Evolutionary conservation across 2,329 filamentous ascomycete genomes (phyloP), one percentile per base, ranked within the genome.

Genomic region (Scleromitrula shiraiana): DNA sequence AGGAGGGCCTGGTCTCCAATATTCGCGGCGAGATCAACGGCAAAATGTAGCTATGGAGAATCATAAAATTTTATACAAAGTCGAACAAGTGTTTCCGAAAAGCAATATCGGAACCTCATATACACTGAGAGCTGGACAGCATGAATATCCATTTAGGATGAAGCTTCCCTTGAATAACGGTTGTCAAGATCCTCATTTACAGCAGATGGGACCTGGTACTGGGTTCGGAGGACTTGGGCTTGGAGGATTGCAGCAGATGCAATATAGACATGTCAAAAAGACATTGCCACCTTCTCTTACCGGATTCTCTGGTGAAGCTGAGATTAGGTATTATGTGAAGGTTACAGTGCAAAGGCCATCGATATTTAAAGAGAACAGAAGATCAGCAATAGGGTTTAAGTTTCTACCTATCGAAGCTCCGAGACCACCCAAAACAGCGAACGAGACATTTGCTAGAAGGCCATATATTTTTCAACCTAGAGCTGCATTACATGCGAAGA

Each of bases 381-480:
- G 90, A 17, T 73, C 74, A 54, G 70, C 77, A 53, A 62, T 75
- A 29, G 80, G 82, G 29, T 84, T 96, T 68, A 91, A 87, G 50
- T 93, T 98, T 64, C 75, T 96, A 30, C 93, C 93, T 4, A 91
- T 97, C 56, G 93, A 98, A 65, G 87, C 88, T 5, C 90, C 91
- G 0, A 75, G 90, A 35, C 80, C 80, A 0, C 70, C 76, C 4
- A 70, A 73, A 38, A 76, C 80, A 1, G 77, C 79, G 20, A 83
- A 88, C 55, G 90, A 97, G 65, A 82, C 85, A 2, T 98, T 88
- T 67, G 93, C 90, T 2, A 75, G 89, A 50, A 78, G 91, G 19
- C 78, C 78, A 0, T 82, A 79, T 55, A 68, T 70, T 22, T 83
- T 83, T 57, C 67, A 67, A 14, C 68, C 74, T 6, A 48, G 60